phyloP scores from a whole-genome alignment of 2,329 filamentous ascomycete genomes.

The Thermomyces lanuginosus region DNA sequence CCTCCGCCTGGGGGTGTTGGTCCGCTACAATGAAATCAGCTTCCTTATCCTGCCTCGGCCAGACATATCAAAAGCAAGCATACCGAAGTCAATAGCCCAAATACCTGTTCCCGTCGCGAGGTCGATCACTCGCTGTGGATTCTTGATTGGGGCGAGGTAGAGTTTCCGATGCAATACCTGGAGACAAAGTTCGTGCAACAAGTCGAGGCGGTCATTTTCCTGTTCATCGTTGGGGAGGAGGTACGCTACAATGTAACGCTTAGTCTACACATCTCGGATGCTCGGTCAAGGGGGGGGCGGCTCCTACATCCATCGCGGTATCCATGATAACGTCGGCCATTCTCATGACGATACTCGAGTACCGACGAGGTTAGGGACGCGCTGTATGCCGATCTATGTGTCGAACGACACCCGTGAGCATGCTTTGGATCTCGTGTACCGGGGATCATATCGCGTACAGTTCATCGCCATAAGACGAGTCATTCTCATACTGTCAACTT shows the following conservation, averaged over 20 bases:
- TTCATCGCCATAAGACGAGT: too few relatives aligned
- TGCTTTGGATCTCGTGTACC: too few relatives aligned
- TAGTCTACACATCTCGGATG: not conserved
- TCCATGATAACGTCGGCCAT: slow-evolving; percentile 13
- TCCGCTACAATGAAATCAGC: too few relatives aligned
- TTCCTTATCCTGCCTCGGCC: too few relatives aligned
- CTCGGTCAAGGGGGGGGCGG: not conserved
- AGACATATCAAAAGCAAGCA: too few relatives aligned
- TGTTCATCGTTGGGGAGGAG: slow-evolving; percentile 20
- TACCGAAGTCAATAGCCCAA: slow-evolving; percentile 14
- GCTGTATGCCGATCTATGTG: too few relatives aligned
- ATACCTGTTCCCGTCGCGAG: slow-evolving; percentile 25
- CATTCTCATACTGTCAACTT: too few relatives aligned
- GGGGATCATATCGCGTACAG: too few relatives aligned
- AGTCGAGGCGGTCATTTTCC: slow-evolving; percentile 20
- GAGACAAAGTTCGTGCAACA: slow-evolving; percentile 19
- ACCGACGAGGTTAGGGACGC: too few relatives aligned
- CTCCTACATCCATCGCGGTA: slow-evolving; percentile 10
- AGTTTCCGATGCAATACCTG: slow-evolving; percentile 16
- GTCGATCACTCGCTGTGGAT: slow-evolving; percentile 16
- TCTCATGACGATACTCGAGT: too few relatives aligned
- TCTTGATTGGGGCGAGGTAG: slow-evolving; percentile 15
- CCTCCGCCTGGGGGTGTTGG: slow-evolving; percentile 11
- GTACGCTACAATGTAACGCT: not conserved
- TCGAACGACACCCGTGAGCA: too few relatives aligned